phyloP scores from a whole-genome alignment of 129 eudicot genomes.

The Escallonia herrerae region DNA sequence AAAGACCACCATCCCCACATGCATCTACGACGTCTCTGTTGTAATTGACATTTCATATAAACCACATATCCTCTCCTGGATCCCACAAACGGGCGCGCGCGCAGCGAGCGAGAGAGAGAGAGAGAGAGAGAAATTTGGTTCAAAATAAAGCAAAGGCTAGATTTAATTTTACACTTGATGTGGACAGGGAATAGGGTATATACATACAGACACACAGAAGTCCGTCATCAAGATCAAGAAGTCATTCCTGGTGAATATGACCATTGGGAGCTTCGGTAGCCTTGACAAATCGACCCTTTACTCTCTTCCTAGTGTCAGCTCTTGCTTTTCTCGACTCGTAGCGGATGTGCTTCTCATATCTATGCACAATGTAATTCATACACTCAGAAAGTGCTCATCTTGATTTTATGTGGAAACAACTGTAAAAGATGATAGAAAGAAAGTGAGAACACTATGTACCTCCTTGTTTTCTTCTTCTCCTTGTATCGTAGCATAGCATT shows the following conservation, averaged over 20 bases:
- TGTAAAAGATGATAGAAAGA: background rate
- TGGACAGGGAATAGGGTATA: slow-evolving; percentile 6
- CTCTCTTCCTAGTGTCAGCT: slow-evolving; percentile 92
- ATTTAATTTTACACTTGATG: slow-evolving; percentile 2
- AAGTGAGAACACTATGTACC: slow-evolving; percentile 31
- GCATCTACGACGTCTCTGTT: no score
- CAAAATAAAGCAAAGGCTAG: background rate
- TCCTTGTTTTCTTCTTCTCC: slow-evolving; percentile 85
- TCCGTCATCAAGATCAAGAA: background rate
- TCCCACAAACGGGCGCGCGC: background rate
- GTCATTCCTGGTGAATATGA: slow-evolving; percentile 9
- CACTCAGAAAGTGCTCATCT: background rate
- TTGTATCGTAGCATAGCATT: slow-evolving; percentile 91
- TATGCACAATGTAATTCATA: slow-evolving; percentile 18
- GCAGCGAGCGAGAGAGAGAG: background rate
- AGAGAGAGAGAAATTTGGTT: background rate
- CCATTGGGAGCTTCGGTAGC: slow-evolving; percentile 44
- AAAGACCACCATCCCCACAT: no score
- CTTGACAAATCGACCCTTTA: slow-evolving; percentile 93
- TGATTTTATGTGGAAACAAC: background rate
- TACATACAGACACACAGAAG: slow-evolving; percentile 2
- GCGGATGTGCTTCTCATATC: slow-evolving; percentile 89
- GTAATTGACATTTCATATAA: no score
- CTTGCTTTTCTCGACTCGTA: slow-evolving; percentile 94
- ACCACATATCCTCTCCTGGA: no score